Evolutionary conservation across 495 filamentous ascomycete species (phyloP), one percentile per base, ranked within the genome.

Genomic region (Penicillium diatomitis): DNA sequence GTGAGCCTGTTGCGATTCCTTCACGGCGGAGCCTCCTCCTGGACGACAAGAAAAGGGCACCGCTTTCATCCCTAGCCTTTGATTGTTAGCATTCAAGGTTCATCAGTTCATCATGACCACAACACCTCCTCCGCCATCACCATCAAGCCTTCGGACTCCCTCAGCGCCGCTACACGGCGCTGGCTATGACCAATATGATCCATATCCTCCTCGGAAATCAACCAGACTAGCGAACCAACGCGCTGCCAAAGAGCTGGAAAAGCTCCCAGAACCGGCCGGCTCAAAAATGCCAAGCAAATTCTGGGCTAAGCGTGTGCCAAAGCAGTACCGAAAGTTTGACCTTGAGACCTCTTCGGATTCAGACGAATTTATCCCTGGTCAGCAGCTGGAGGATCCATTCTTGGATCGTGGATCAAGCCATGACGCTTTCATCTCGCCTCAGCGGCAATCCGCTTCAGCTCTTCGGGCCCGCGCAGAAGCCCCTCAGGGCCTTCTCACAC

Each of bases 401-500:
- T 20, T 20, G 20, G 20, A 20, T 20, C 20, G 20, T 20, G 20
- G 20, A 20, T 20, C 20, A 20, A 20, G 20, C 20, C 20, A 20
- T 20, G 20, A 20, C 20, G 20, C 20, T 20, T 20, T 20, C 20
- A 20, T 20, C 20, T 20, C 20, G 20, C 20, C 20, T 20, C 20
- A 20, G 20, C 20, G 20, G 20, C 20, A 20, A 20, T 48, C 44
- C 39, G 48, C 47, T 49, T 35, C 49, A 8, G 5, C 4, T 10
- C 33, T 47, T 33, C 50, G 34, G 32, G 54, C 52, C 41, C 64
- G 47, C 47, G 44, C 66, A 28, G 64, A 62, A 41, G 53, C 61
- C 50, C 57, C 56, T 9, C 56, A 68, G 7, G 69, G 87, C 72
- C 76, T 96, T 42, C 90, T 89, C 4, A 97, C 92, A 8, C 92